Evolutionary conservation across 2,329 filamentous ascomycete species (phyloP).

Genomic region (Pseudofabraea citricarpa): DNA sequence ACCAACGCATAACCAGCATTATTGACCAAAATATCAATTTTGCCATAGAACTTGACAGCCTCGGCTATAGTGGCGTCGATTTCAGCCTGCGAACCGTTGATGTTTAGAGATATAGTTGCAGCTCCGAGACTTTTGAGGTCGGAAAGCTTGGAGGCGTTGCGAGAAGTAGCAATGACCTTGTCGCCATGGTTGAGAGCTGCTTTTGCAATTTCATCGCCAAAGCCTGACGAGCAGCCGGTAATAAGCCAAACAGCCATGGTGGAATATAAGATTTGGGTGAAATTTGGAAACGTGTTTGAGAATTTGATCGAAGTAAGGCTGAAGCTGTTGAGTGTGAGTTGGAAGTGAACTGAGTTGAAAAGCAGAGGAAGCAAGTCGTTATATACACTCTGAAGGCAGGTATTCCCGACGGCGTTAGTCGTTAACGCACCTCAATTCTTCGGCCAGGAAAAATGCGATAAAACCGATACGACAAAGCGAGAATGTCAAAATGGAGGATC

Average conservation of each 20-base stretch:
- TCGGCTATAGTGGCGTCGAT: conserved; percentile 32
- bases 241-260: conserved; percentile 38
- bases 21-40: conserved; percentile 41
- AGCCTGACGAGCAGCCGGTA: conserved; percentile 41
- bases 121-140: conserved; percentile 31
- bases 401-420: no score
- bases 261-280: no score
- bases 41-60: conserved; percentile 33
- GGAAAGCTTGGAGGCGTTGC: conserved; percentile 30
- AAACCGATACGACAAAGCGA: no score
- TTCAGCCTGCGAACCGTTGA: conserved; percentile 30
- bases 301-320: neutral
- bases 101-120: conserved; percentile 33
- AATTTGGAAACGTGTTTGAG: no score
- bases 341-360: no score
- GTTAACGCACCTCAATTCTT: no score
- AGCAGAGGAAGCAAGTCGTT: no score
- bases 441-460: no score
- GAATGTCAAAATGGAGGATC: no score
- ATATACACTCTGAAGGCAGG: no score
- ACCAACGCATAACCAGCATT: conserved; percentile 38
- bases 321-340: neutral
- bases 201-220: conserved; percentile 40
- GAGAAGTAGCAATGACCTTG: conserved; percentile 41
- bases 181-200: conserved; percentile 38